phyloP scores from a whole-genome alignment of 768 basidiomycete genomes.

The Udeniomyces megalosporus region DNA sequence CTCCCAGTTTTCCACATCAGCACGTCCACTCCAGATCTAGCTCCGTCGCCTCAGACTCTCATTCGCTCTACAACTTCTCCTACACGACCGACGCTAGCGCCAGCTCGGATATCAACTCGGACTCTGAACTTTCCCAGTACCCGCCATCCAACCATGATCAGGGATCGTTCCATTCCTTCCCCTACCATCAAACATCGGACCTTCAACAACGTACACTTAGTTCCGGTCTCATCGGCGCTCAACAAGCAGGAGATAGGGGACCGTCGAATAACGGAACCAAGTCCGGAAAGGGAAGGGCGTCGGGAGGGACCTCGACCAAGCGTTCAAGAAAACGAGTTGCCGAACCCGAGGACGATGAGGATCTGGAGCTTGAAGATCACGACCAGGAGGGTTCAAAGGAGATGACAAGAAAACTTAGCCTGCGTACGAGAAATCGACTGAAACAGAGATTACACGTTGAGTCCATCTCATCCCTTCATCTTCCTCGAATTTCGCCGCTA shows the following conservation, averaged over 20 bases:
- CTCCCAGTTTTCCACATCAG: background rate
- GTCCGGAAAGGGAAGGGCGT: background rate
- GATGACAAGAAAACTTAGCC: background rate
- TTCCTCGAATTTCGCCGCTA: background rate
- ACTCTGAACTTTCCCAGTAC: background rate
- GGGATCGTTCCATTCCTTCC: background rate
- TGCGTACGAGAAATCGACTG: background rate
- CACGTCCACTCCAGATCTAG: background rate
- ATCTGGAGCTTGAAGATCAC: background rate
- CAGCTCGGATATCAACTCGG: background rate
- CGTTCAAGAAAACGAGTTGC: background rate
- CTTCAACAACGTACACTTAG: background rate
- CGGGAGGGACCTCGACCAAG: background rate
- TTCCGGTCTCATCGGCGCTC: background rate
- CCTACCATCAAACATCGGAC: background rate
- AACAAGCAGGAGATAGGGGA: no score
- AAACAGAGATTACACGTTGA: background rate
- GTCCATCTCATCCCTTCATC: background rate
- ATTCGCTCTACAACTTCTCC: background rate
- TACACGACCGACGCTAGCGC: background rate
- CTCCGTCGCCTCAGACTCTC: background rate
- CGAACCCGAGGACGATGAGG: background rate
- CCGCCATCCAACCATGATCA: no score
- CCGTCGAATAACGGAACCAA: no score
- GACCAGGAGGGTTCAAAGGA: background rate